phyloP scores from a whole-genome alignment of 306 rosid genomes.

The Canavalia ensiformis region DNA sequence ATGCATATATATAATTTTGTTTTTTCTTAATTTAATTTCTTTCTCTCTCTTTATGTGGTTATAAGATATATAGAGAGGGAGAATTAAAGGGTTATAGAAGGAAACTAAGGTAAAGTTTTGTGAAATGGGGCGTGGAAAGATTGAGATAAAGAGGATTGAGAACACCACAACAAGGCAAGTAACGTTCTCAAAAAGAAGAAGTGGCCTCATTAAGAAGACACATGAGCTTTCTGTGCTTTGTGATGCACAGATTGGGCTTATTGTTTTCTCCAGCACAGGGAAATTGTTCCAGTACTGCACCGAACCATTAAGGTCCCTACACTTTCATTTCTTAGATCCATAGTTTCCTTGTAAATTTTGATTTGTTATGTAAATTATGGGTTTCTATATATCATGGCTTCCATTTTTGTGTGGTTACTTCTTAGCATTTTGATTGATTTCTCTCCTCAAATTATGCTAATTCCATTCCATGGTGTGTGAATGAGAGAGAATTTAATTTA shows the following conservation, averaged over 20 bases:
- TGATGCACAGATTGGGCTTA: slow-evolving; percentile 77
- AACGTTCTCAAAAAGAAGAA: slow-evolving; percentile 69
- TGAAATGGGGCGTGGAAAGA: slow-evolving; percentile 76
- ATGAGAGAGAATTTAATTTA: too few species aligned
- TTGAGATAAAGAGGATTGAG: slow-evolving; percentile 68
- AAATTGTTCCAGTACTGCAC: slow-evolving; percentile 65
- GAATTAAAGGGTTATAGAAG: not conserved
- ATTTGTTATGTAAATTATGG: not conserved
- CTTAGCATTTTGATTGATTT: not conserved
- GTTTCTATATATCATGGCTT: not conserved
- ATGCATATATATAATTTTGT: not conserved
- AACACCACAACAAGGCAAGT: slow-evolving; percentile 76
- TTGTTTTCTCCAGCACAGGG: slow-evolving; percentile 73
- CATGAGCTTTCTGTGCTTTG: slow-evolving; percentile 82
- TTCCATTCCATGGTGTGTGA: not conserved
- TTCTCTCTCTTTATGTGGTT: slow-evolving; percentile 21
- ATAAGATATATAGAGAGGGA: not conserved
- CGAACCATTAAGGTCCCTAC: slow-evolving; percentile 54
- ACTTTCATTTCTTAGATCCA: not conserved
- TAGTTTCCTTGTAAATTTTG: not conserved
- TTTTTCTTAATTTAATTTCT: not conserved
- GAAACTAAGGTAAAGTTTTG: slow-evolving; percentile 16
- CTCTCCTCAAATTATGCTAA: not conserved
- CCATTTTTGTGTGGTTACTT: not conserved
- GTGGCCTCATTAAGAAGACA: slow-evolving; percentile 72